Conservation (phyloP, 2,329 filamentous ascomycete genomes). For the Fusarium penzigii region DNA sequence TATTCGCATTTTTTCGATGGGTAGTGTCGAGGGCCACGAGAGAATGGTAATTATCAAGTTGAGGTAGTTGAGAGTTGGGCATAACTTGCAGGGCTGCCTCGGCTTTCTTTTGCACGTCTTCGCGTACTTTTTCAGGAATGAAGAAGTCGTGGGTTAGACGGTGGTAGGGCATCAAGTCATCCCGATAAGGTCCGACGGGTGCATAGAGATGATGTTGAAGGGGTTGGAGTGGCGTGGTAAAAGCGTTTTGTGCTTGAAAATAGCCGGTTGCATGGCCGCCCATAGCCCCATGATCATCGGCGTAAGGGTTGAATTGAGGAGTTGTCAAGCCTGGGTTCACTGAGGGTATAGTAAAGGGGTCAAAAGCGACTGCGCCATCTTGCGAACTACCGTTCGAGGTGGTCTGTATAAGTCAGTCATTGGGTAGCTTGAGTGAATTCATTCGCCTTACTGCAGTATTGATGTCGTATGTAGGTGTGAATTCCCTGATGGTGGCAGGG, state of each 20-base stretch:
- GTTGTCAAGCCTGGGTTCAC: slow-evolving; percentile 53
- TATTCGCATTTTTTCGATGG: slow-evolving; percentile 73
- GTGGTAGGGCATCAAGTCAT: slow-evolving; percentile 83
- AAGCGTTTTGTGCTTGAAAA: slow-evolving; percentile 61
- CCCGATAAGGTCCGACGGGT: slow-evolving; percentile 78
- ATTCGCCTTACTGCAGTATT: slow-evolving; percentile 46
- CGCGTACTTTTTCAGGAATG: slow-evolving; percentile 79
- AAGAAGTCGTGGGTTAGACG: slow-evolving; percentile 89
- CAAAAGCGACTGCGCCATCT: slow-evolving; percentile 49
- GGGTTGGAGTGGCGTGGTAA: slow-evolving; percentile 58
- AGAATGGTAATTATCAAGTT: slow-evolving; percentile 87
- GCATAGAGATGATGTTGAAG: slow-evolving; percentile 93
- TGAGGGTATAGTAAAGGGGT: slow-evolving; percentile 64
- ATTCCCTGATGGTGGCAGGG: slow-evolving; percentile 58
- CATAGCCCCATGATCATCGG: slow-evolving; percentile 66
- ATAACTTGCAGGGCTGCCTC: slow-evolving; percentile 85
- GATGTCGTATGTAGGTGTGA: slow-evolving; percentile 59
- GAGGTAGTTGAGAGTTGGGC: slow-evolving; percentile 73
- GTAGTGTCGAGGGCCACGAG: slow-evolving; percentile 85
- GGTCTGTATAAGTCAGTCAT: slow-evolving; percentile 29
- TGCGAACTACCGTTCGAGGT: slow-evolving; percentile 50
- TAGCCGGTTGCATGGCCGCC: slow-evolving; percentile 61
- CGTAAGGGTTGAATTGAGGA: slow-evolving; percentile 72
- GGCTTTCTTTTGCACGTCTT: slow-evolving; percentile 85
- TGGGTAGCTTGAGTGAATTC: background rate